Base-by-base conservation (phyloP, 2,329 filamentous ascomycete species). In the Cercospora zeae-maydis region DNA sequence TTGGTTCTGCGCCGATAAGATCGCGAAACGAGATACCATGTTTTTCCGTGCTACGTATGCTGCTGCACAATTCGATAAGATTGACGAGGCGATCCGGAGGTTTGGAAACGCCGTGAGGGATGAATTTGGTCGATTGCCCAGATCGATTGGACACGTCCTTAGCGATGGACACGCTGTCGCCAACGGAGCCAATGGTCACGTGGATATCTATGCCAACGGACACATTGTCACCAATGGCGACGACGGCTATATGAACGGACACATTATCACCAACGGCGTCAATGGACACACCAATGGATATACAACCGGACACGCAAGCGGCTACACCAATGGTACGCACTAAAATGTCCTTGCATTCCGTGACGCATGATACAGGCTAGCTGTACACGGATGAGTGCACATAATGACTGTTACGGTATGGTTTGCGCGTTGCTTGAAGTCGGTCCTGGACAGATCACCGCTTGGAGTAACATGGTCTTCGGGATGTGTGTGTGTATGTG, bases 31-130 rank as follows among this genome's bases (percentile, higher is more conserved):
- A 56, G 72, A 81, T 78, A 88, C 87, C 30, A 81, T 96, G 77
- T 97, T 91, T 79, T 96, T 98, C 82, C 85, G 95, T 58, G 87
- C 91, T 3, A 99, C 93, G 0, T 99, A 90, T 79, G 93, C 93
- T 0, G 88, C 92, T 37, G 92, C 92, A 1, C 87, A 76, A 19
- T 74, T 73, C 36, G 78, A 80, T 56, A 76, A 80, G 77, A 82
- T 83, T 65, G 74, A 80, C 14, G 80, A 82, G 73, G 81, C 76
- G 11, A 80, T 83, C 62, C 71, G 76, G 67, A 70, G 93, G 63
- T 88, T 99, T 69, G 92, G 91, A 0, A 82, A 84, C 61, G 90
- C 92, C 7, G 80, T 98, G 42, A 83, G 85, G 67, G 83, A 80
- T 63, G 80, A 82, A 64, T 90, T 89, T 75, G 78, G 77, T 57